phyloP scores from a whole-genome alignment of 1,284 basidiomycete species.

The Lignosus rhinocerotis region DNA sequence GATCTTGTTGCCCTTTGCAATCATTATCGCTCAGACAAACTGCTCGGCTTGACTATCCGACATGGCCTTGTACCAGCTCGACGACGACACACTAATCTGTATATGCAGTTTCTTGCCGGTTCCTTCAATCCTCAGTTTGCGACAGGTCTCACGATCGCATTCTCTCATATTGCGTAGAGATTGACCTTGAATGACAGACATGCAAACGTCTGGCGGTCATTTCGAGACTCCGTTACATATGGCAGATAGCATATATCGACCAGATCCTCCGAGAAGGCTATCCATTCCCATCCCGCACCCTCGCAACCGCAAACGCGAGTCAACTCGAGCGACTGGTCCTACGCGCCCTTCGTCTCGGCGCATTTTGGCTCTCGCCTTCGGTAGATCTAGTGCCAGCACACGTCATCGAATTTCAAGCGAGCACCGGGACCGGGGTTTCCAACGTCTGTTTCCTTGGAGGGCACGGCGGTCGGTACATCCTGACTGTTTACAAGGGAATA shows the following conservation, averaged over 20 bases:
- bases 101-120: conserved; percentile 49
- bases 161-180: not conserved
- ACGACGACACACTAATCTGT: conserved; percentile 52
- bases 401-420: conserved; percentile 27
- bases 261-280: conserved; percentile 45
- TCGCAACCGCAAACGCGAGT: conserved; percentile 31
- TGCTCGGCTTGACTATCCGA: too few species aligned
- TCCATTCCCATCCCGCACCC: conserved; percentile 43
- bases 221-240: conserved; percentile 49
- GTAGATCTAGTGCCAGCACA: conserved; percentile 20
- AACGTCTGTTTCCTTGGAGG: conserved; percentile 54
- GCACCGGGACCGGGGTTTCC: conserved; percentile 44
- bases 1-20: too few species aligned
- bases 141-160: conserved; percentile 42
- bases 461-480: conserved; percentile 41
- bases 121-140: conserved; percentile 45
- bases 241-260: conserved; percentile 49
- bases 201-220: conserved; percentile 46
- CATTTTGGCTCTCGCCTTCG: conserved; percentile 44
- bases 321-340: conserved; percentile 48
- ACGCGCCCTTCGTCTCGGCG: conserved; percentile 44
- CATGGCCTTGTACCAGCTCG: conserved; percentile 12
- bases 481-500: conserved; percentile 57
- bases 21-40: too few species aligned
- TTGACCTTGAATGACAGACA: conserved; percentile 37